Evolutionary conservation across 2,329 filamentous ascomycete species (phyloP).

Genomic region (Chrysoporthe cubensis): DNA sequence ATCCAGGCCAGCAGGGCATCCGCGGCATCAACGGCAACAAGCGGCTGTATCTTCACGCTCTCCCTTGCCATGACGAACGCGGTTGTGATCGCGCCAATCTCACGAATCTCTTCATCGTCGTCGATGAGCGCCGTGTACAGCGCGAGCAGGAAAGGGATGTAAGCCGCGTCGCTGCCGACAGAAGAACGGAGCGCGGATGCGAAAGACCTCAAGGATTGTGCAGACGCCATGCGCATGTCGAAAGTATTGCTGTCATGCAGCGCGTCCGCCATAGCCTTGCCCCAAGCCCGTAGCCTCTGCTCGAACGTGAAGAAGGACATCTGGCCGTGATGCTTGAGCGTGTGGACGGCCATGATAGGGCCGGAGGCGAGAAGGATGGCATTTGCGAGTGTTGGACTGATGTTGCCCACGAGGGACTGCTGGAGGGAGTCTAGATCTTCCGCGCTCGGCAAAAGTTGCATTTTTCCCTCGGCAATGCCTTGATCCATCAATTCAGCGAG

Average conservation of each 20-base stretch:
- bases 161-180: constrained; percentile 36
- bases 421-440: constrained; percentile 43
- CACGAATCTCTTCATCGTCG: constrained; percentile 81
- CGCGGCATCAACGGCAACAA: constrained; percentile 54
- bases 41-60: constrained; percentile 32
- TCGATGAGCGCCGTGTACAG: constrained; percentile 82
- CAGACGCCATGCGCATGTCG: constrained; percentile 66
- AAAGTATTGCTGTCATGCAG: constrained; percentile 59
- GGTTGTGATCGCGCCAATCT: constrained; percentile 25
- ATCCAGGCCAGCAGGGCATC: constrained; percentile 51
- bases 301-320: constrained; percentile 26
- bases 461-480: constrained; percentile 37
- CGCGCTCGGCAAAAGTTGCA: constrained; percentile 38
- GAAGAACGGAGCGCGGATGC: constrained; percentile 39
- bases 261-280: constrained; percentile 52
- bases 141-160: constrained; percentile 63
- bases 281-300: constrained; percentile 47
- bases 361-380: constrained; percentile 55
- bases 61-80: constrained; percentile 12
- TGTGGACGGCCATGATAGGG: constrained; percentile 44
- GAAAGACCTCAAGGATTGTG: constrained; percentile 58
- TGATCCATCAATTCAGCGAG: constrained; percentile 51
- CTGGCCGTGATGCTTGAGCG: constrained; percentile 28
- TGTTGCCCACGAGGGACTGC: constrained; percentile 39
- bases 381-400: constrained; percentile 55